Conservation (phyloP, 768 basidiomycete genomes). For the Termitomyces sp. region DNA sequence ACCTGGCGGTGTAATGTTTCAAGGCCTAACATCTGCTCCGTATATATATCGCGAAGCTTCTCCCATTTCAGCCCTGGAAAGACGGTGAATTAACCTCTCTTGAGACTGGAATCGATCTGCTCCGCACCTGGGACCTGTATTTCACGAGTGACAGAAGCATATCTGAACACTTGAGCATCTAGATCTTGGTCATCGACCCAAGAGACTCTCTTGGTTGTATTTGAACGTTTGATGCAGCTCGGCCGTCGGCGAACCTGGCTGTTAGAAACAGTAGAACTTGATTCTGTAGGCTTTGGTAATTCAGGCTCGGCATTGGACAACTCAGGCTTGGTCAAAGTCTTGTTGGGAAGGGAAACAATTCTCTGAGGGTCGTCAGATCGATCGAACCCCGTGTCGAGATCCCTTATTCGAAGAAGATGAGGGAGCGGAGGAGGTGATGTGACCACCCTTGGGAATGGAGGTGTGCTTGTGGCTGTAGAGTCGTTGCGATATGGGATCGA, state of each 20-base stretch:
- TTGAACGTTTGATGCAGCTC: conserved; percentile 63
- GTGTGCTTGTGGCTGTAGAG: conserved; percentile 1
- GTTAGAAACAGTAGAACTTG: conserved; percentile 11
- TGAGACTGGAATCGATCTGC: not conserved
- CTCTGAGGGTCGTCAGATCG: conserved; percentile 21
- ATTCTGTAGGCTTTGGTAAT: not conserved
- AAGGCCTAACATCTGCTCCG: conserved; percentile 61
- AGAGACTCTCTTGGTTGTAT: conserved; percentile 61
- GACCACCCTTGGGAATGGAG: conserved; percentile 15
- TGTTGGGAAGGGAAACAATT: conserved; percentile 11
- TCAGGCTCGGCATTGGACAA: not conserved
- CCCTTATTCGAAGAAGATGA: conserved; percentile 31
- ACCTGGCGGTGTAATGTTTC: conserved; percentile 56
- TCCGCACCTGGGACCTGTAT: conserved; percentile 34
- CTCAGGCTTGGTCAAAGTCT: not conserved
- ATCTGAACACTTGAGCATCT: conserved; percentile 52
- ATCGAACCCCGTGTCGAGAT: conserved; percentile 19
- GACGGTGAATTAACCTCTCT: conserved; percentile 3
- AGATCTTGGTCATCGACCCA: conserved; percentile 73
- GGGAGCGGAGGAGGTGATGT: conserved; percentile 41
- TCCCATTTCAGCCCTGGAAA: conserved; percentile 57
- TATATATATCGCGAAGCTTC: conserved; percentile 50
- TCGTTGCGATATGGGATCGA: conserved; percentile 8
- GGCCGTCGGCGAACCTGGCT: conserved; percentile 43
- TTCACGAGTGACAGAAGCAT: conserved; percentile 35